Base-by-base conservation (phyloP, 23 red algal species). In the Agarophyton chilense region DNA sequence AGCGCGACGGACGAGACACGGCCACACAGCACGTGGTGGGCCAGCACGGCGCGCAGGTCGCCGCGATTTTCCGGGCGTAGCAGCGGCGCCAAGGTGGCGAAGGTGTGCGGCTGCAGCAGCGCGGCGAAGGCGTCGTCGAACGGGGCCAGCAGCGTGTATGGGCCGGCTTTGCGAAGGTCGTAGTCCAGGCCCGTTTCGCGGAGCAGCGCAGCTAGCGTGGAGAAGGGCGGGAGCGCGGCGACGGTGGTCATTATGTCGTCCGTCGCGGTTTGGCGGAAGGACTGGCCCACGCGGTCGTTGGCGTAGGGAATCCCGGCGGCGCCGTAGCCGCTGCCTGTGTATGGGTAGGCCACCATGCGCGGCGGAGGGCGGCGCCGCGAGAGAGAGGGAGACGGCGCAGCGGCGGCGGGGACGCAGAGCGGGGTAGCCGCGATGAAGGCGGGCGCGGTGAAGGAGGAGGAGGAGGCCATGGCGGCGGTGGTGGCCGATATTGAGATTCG, bases 41-140 rank as follows among this genome's bases (percentile, higher is more conserved):
- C 55, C 31, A 93, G 72, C 18, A 93, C 90, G 72, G 77, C 76
- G 6, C 66, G 57, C 55, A 93, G 52, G 65, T 92, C 89, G 2
- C 31, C 65, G 50, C 81, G 65, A 54, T 93, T 93, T 72, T 93
- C 90, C 10, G 90, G 90, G 38, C 90, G 80, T n/a, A 93, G 58
- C 28, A 93, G 31, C 52, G 42, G 28, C 10, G 66, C 71, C 6
- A 93, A 71, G 12, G 31, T 78, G 8, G 33, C 25, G 49, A 93
- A 93, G 68, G 67, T 44, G 64, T 93, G 90, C 19, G 90, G 81
- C 56, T 93, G 81, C 1, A 93, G 71, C 36, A 93, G 80, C 10
- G 67, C 60, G 8, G 72, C 72, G 52, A 93, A 93, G 26, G 90
- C 90, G 51, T 57, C 47, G 62, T 93, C 90, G 31, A 81, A 79